Evolutionary conservation across 306 rosid genomes (phyloP).

Genomic region (Trichosanthes truncata): DNA sequence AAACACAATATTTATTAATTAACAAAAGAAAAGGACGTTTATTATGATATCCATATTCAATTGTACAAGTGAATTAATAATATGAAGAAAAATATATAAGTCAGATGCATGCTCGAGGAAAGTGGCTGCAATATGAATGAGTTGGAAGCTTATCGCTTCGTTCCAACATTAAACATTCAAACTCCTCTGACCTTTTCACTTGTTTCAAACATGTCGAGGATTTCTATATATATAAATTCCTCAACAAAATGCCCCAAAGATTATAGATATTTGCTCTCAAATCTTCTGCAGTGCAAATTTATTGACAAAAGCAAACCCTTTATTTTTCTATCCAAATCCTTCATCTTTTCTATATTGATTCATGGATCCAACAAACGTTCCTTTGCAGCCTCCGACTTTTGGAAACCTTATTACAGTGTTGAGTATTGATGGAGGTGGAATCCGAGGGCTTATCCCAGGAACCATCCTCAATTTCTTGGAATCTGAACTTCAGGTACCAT

Average conservation of each 20-base stretch:
- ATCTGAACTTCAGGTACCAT: conserved; percentile 51
- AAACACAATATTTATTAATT: background rate
- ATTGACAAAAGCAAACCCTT: background rate
- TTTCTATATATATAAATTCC: conserved; percentile 1
- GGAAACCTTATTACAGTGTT: conserved; percentile 55
- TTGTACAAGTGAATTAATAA: background rate
- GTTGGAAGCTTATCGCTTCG: background rate
- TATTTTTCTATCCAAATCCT: background rate
- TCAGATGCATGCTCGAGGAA: background rate
- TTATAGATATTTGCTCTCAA: background rate
- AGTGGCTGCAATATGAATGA: background rate
- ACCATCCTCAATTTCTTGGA: conserved; percentile 50
- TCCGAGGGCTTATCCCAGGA: conserved; percentile 66
- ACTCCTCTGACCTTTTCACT: background rate
- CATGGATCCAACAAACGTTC: conserved; percentile 15
- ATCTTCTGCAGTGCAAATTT: background rate
- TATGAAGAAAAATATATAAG: background rate
- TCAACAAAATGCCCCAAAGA: background rate
- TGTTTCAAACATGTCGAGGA: background rate
- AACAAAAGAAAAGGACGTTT: background rate
- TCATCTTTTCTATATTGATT: background rate
- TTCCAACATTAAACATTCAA: background rate
- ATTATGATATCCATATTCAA: background rate
- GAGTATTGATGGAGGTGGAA: conserved; percentile 86
- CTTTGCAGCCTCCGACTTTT: conserved; percentile 46